Percentiles rank a stretch among this genome's conserved stretches.
These are phyloP conservation scores for Xylaria sp. DNA, from an alignment of 2,329 filamentous ascomycete species.

Conservation along the genomic window DNA sequence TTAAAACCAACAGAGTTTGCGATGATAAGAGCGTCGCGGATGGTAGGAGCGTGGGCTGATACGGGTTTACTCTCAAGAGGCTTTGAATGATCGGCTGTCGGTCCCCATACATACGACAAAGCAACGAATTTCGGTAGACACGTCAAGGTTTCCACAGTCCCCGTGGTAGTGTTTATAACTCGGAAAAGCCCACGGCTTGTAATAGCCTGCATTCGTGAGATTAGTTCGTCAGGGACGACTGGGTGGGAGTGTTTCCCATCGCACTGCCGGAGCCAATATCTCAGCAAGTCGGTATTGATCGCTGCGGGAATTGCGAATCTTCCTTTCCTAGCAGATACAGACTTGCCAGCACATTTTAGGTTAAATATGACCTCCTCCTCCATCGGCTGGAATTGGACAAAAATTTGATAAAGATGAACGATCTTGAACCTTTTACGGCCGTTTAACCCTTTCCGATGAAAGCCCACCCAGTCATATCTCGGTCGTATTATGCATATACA, in stretches of 20 bases:
- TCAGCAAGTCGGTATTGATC: constrained; percentile 1
- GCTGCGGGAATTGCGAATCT: not conserved
- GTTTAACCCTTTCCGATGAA: not conserved
- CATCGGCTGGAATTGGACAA: constrained; percentile 24
- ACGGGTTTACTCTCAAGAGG: constrained; percentile 15
- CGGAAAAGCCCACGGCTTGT: constrained; percentile 11
- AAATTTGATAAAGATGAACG: constrained; percentile 22
- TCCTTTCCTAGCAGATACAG: not conserved
- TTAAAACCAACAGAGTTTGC: constrained; percentile 10
- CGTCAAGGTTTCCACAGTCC: constrained; percentile 13
- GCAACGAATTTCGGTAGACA: constrained; percentile 21
- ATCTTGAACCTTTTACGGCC: not conserved
- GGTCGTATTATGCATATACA: constrained; percentile 22
- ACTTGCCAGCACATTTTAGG: not conserved
- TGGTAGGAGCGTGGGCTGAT: constrained; percentile 17
- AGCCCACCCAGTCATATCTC: constrained; percentile 18
- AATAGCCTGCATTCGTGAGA: constrained; percentile 19
- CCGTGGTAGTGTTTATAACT: constrained; percentile 27
- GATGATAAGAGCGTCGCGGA: constrained; percentile 11
- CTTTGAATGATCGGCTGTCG: not conserved
- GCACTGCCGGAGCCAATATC: constrained; percentile 16
- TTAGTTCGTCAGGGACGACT: not conserved
- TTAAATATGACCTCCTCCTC: constrained; percentile 17
- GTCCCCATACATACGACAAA: constrained; percentile 30
- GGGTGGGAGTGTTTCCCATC: constrained; percentile 20